These are phyloP conservation scores for Pseudogymnoascus sp. DNA, from an alignment of 2,329 filamentous ascomycete species.

Conservation along the genomic window DNA sequence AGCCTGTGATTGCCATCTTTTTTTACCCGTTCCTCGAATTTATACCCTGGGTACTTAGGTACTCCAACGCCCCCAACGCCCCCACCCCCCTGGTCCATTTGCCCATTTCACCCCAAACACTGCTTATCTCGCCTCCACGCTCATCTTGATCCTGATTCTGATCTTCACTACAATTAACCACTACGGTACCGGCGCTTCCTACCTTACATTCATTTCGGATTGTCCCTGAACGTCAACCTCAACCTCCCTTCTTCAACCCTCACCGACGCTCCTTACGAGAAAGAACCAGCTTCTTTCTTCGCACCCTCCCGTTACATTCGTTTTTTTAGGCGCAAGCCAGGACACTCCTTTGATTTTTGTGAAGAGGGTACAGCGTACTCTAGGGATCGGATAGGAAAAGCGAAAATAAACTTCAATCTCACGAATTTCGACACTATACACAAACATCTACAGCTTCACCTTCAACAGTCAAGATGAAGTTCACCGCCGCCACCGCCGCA, in stretches of 20 bases:
- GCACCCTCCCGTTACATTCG: neutral
- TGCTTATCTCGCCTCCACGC: neutral
- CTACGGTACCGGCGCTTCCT: neutral
- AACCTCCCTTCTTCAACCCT: neutral
- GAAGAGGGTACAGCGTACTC: neutral
- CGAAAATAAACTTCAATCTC: neutral
- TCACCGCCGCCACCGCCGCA: neutral
- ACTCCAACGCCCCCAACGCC: neutral
- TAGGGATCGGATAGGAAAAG: neutral
- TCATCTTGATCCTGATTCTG: conserved; percentile 4
- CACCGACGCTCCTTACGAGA: neutral
- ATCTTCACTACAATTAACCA: neutral
- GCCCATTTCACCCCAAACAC: neutral
- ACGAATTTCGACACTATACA: neutral
- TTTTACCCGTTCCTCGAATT: neutral
- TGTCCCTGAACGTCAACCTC: neutral
- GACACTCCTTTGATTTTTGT: neutral
- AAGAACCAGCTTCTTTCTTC: neutral
- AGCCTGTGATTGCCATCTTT: neutral
- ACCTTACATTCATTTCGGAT: neutral
- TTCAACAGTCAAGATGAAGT: neutral
- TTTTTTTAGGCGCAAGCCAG: neutral
- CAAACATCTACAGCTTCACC: neutral
- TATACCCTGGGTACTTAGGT: neutral
- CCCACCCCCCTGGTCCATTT: neutral